phyloP scores from a whole-genome alignment of 1,284 basidiomycete genomes.

The Athelia sp. region DNA sequence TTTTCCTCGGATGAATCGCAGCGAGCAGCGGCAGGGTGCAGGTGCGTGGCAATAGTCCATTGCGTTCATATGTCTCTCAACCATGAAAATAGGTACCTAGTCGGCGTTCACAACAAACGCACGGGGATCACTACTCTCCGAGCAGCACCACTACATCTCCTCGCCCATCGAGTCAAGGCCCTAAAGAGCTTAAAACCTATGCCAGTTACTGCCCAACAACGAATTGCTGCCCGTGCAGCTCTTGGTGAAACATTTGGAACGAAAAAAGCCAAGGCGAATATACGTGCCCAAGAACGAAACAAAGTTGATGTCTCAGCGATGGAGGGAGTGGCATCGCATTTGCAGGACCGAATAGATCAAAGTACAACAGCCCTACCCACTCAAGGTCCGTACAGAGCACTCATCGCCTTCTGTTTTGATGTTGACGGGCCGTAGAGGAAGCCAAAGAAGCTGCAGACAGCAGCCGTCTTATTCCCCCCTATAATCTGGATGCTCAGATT shows the following conservation, averaged over 20 bases:
- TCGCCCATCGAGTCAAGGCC: conserved; percentile 78
- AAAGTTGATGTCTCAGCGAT: conserved; percentile 83
- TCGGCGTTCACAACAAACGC: conserved; percentile 68
- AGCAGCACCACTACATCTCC: conserved; percentile 67
- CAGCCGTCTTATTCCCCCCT: conserved; percentile 70
- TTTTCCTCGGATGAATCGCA: conserved; percentile 40
- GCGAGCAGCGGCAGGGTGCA: conserved; percentile 52
- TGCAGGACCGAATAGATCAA: conserved; percentile 77
- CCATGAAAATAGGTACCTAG: conserved; percentile 45
- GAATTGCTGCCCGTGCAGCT: conserved; percentile 62
- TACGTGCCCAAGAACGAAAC: conserved; percentile 82
- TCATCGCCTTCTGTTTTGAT: neutral
- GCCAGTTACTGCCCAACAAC: conserved; percentile 46
- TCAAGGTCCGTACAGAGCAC: conserved; percentile 36
- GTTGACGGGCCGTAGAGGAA: conserved; percentile 41
- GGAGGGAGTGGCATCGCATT: conserved; percentile 71
- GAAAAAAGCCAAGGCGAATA: conserved; percentile 84
- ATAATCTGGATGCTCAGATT: conserved; percentile 58
- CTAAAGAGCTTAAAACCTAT: conserved; percentile 64
- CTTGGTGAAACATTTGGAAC: conserved; percentile 91
- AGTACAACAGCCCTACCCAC: conserved; percentile 66
- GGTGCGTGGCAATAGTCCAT: conserved; percentile 35
- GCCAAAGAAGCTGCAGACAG: conserved; percentile 57
- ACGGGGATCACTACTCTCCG: conserved; percentile 67
- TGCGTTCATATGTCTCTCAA: conserved; percentile 8